These are phyloP conservation scores for Dactylorhiza incarnata DNA, from an alignment of 106 monocot species.

Conservation along the genomic window DNA sequence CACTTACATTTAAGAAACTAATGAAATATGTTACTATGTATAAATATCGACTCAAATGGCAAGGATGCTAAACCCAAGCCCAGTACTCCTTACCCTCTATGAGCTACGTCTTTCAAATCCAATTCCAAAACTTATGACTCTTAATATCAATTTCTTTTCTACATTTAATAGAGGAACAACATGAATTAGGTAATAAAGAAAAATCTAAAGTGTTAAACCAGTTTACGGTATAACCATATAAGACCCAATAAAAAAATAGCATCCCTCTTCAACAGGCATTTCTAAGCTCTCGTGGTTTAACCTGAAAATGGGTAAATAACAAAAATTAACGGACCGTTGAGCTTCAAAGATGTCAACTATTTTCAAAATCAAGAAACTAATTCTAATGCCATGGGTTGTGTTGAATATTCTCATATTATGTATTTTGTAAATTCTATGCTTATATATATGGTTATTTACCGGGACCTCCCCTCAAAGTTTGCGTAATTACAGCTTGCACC, in stretches of 20 bases:
- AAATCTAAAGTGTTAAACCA: not conserved
- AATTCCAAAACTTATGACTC: not conserved
- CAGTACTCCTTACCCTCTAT: not conserved
- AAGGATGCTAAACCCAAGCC: not conserved
- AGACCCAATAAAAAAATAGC: not conserved
- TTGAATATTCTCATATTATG: too few relatives aligned
- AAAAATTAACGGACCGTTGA: not conserved
- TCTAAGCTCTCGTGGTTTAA: not conserved
- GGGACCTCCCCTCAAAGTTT: too few relatives aligned
- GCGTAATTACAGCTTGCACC: too few relatives aligned
- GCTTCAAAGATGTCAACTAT: not conserved
- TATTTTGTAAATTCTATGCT: too few relatives aligned
- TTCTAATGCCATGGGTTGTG: not conserved
- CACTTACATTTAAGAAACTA: not conserved
- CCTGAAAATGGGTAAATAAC: not conserved
- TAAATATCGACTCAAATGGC: not conserved
- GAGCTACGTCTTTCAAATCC: not conserved
- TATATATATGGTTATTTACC: too few relatives aligned
- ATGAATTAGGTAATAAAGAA: not conserved
- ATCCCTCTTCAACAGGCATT: not conserved
- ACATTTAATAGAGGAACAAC: not conserved
- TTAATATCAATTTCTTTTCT: not conserved
- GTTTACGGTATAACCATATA: not conserved
- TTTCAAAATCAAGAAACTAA: not conserved
- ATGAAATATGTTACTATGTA: not conserved